A percentile compares a stretch with the other conserved stretches of the same genome.
Conservation (phyloP, 371 early-diverging fungal species). For the Mortierella sp. region DNA sequence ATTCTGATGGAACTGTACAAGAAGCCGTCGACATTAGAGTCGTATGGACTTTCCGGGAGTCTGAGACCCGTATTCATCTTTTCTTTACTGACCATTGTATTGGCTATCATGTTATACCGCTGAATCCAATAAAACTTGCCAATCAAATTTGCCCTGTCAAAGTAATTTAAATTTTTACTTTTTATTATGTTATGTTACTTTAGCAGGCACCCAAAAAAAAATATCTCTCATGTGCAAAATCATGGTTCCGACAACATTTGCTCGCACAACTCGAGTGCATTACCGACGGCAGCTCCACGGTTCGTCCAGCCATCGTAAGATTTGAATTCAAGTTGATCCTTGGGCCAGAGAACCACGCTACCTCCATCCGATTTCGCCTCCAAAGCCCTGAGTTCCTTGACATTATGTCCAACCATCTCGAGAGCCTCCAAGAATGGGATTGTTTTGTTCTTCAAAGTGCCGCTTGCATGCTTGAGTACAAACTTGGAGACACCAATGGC, state of each 20-base stretch:
- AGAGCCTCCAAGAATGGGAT: conserved; percentile 57
- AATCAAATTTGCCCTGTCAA: not conserved
- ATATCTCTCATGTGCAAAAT: not conserved
- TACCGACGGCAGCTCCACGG: conserved; percentile 49
- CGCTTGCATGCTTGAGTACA: conserved; percentile 48
- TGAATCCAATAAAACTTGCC: not conserved
- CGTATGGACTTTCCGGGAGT: conserved; percentile 16
- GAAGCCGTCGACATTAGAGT: conserved; percentile 10
- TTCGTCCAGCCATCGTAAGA: conserved; percentile 53
- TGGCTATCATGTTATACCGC: conserved; percentile 23
- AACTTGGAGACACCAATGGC: conserved; percentile 57
- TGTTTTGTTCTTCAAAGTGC: conserved; percentile 56
- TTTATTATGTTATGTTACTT: not conserved
- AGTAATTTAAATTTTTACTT: not conserved
- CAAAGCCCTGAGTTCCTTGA: conserved; percentile 31
- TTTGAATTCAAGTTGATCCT: conserved; percentile 45
- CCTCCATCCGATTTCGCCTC: conserved; percentile 42
- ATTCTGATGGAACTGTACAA: conserved; percentile 60
- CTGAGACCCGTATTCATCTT: conserved; percentile 14
- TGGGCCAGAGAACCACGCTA: conserved; percentile 51
- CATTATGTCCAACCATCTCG: conserved; percentile 56
- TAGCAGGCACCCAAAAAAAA: not conserved
- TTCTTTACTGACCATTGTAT: conserved; percentile 13
- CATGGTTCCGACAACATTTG: conserved; percentile 25
- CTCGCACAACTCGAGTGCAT: conserved; percentile 51